These are phyloP conservation scores for Metschnikowia borealis DNA, from an alignment of 805 yeast genomes.

Conservation along the genomic window DNA sequence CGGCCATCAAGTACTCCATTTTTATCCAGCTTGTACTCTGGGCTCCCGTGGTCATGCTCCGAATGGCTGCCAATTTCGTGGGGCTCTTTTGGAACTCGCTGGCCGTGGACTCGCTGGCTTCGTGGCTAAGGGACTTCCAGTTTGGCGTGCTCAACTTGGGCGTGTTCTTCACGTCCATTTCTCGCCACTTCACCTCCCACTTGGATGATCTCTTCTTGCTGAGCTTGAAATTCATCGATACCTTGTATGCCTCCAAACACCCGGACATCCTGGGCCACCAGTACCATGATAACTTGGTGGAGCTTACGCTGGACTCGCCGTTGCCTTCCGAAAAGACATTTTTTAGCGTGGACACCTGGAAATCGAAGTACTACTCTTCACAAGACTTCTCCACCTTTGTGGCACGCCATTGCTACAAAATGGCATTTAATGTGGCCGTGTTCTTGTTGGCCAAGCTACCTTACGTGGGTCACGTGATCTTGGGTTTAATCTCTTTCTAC, in stretches of 20 bases:
- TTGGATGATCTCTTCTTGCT: conserved; percentile 38
- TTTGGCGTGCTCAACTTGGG: conserved; percentile 37
- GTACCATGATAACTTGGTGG: conserved; percentile 15
- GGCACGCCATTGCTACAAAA: conserved; percentile 14
- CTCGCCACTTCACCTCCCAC: conserved; percentile 33
- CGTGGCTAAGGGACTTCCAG: conserved; percentile 27
- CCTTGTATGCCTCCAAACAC: conserved; percentile 26
- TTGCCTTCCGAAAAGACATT: neutral
- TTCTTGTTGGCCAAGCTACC: conserved; percentile 39
- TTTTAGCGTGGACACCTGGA: conserved; percentile 1
- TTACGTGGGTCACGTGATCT: conserved; percentile 36
- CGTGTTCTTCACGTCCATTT: conserved; percentile 35
- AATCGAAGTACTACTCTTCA: conserved; percentile 14
- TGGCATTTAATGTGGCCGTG: conserved; percentile 27
- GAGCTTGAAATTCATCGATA: conserved; percentile 39
- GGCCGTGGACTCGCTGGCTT: conserved; percentile 10
- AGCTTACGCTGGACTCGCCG: conserved; percentile 6
- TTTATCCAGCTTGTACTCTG: conserved; percentile 31
- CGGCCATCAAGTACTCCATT: conserved; percentile 35
- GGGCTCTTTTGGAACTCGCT: conserved; percentile 5
- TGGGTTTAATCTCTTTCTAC: conserved; percentile 43
- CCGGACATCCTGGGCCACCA: conserved; percentile 23
- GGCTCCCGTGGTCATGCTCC: conserved; percentile 20
- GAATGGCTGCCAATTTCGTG: conserved; percentile 8
- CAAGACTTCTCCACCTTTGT: conserved; percentile 20